phyloP scores from a whole-genome alignment of 2,329 filamentous ascomycete genomes.

The Fusarium anguioides region DNA sequence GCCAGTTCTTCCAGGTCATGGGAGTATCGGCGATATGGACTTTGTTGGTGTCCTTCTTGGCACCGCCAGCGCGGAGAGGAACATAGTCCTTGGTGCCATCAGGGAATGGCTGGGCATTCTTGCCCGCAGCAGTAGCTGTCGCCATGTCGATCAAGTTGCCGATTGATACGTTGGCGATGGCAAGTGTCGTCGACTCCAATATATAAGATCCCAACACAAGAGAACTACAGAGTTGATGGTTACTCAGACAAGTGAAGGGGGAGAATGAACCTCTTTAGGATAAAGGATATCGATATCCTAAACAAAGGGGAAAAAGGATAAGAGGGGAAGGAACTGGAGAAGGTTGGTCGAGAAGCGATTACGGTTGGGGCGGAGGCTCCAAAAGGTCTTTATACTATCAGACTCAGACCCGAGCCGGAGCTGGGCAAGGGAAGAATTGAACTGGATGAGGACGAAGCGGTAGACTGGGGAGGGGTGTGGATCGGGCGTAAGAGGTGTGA shows the following conservation, averaged over 20 bases:
- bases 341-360: constrained; percentile 24
- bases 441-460: constrained; percentile 33
- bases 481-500: constrained; percentile 35
- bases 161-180: constrained; percentile 12
- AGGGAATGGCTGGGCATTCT: constrained; percentile 54
- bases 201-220: constrained; percentile 27
- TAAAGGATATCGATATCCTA: constrained; percentile 37
- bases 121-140: constrained; percentile 54
- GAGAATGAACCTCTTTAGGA: constrained; percentile 30
- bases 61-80: constrained; percentile 53
- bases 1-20: constrained; percentile 85
- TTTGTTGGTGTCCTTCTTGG: constrained; percentile 48
- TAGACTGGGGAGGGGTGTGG: constrained; percentile 32
- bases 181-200: constrained; percentile 29
- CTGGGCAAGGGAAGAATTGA: constrained; percentile 31
- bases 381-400: constrained; percentile 47
- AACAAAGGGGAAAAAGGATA: constrained; percentile 14
- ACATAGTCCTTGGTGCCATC: constrained; percentile 68
- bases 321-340: constrained; percentile 17
- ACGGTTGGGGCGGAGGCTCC: constrained; percentile 42
- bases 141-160: constrained; percentile 46
- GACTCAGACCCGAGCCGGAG: constrained; percentile 38
- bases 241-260: constrained; percentile 31
- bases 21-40: constrained; percentile 84
- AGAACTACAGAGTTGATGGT: constrained; percentile 35